These are phyloP conservation scores for Platismatia glauca DNA, from an alignment of 495 filamentous ascomycete species.

Conservation along the genomic window DNA sequence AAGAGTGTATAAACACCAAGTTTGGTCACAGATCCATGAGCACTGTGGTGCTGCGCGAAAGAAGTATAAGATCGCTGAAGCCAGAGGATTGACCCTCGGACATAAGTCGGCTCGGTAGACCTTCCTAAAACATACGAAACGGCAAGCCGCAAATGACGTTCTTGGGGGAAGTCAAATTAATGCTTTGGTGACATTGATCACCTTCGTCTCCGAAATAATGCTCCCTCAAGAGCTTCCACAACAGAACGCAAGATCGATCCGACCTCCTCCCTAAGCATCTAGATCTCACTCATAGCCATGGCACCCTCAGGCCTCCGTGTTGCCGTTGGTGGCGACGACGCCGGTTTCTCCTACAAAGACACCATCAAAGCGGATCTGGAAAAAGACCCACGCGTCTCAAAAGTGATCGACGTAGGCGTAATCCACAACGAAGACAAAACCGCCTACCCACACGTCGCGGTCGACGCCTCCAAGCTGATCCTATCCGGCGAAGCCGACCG, in stretches of 20 bases:
- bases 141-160: neutral
- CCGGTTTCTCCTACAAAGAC: slow-evolving; percentile 70
- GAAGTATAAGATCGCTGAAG: no score
- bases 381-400: slow-evolving; percentile 54
- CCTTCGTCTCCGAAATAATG: neutral
- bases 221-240: neutral
- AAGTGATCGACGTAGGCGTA: slow-evolving; percentile 63
- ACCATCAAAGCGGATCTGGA: slow-evolving; percentile 66
- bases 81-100: no score
- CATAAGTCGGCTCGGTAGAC: neutral
- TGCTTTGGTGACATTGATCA: neutral
- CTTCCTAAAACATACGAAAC: neutral
- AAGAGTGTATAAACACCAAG: no score
- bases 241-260: neutral
- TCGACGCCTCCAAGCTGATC: slow-evolving; percentile 59
- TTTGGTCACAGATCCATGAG: no score
- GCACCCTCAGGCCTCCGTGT: slow-evolving; percentile 37
- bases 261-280: neutral
- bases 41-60: no score
- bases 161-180: neutral
- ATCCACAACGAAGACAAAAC: slow-evolving; percentile 61
- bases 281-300: neutral
- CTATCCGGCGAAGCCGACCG: slow-evolving; percentile 62
- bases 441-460: slow-evolving; percentile 74
- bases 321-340: slow-evolving; percentile 60